A percentile compares a stretch with the other conserved stretches of the same genome.
These are phyloP conservation scores for Paraconiothyrium sp. DNA, from an alignment of 2,329 filamentous ascomycete genomes.

Conservation along the genomic window DNA sequence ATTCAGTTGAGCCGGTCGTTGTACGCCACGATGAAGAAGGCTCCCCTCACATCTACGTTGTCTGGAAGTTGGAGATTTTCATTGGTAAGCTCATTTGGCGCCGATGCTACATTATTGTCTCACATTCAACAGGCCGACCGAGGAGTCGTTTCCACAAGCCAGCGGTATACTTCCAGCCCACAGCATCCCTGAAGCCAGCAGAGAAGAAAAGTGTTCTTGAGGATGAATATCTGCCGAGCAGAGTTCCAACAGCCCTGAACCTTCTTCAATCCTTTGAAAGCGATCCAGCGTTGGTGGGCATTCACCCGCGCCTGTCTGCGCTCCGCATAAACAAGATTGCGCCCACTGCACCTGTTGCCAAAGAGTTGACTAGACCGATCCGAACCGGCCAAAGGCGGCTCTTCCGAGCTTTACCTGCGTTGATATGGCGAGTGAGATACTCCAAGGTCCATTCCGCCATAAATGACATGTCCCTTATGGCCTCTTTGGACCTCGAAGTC, in stretches of 20 bases:
- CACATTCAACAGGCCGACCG: constrained; percentile 45
- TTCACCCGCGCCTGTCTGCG: constrained; percentile 75
- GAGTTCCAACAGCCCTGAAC: constrained; percentile 75
- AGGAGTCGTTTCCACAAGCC: constrained; percentile 73
- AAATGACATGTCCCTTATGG: constrained; percentile 65
- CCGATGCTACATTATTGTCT: constrained; percentile 9
- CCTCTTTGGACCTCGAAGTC: constrained; percentile 77
- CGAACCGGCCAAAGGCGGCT: constrained; percentile 70
- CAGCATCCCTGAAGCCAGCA: constrained; percentile 64
- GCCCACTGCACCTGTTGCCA: constrained; percentile 68
- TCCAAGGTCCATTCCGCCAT: constrained; percentile 70
- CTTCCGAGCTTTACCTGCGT: constrained; percentile 72
- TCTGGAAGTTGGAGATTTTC: constrained; percentile 52
- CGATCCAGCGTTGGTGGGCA: constrained; percentile 70
- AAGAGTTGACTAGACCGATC: constrained; percentile 70
- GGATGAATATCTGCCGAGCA: constrained; percentile 74
- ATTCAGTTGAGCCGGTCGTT: constrained; percentile 42
- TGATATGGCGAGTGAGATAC: constrained; percentile 78
- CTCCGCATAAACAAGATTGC: constrained; percentile 78
- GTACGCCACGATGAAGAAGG: constrained; percentile 38
- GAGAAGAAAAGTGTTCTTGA: constrained; percentile 55
- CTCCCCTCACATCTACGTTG: constrained; percentile 43
- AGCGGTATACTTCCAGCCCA: constrained; percentile 69
- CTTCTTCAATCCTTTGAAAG: constrained; percentile 77
- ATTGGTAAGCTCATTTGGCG: constrained; percentile 36